Percentiles rank a stretch among this genome's conserved stretches.
Evolutionary conservation across 2,329 filamentous ascomycete genomes (phyloP).

Genomic region (Colletotrichum tamarilloi): DNA sequence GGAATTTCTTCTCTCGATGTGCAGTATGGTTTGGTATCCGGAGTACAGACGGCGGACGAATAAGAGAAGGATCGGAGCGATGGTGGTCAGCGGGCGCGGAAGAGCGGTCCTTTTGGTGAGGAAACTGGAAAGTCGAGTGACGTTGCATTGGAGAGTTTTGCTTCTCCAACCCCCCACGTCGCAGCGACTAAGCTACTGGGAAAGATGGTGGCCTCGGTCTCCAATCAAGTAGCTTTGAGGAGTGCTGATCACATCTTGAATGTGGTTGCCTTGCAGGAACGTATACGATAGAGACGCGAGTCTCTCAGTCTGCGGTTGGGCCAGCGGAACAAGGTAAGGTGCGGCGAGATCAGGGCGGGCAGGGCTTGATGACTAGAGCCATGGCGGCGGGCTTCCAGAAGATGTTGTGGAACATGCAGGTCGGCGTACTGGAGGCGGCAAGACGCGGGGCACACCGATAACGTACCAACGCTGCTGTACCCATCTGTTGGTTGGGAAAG

Average conservation of each 20-base stretch:
- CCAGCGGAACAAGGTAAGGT: neutral
- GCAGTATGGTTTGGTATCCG: neutral
- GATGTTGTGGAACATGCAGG: conserved; percentile 16
- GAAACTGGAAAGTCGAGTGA: neutral
- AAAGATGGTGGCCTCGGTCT: conserved; percentile 18
- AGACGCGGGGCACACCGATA: neutral
- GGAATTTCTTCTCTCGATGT: neutral
- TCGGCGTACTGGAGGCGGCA: neutral
- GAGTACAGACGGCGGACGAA: neutral
- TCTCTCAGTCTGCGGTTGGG: conserved; percentile 11
- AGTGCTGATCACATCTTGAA: neutral
- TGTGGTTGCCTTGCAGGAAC: conserved; percentile 16
- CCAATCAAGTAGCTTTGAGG: conserved; percentile 2
- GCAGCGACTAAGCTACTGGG: conserved; percentile 1
- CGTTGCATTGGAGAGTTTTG: conserved; percentile 26
- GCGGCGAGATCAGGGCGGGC: conserved; percentile 25
- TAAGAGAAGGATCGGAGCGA: neutral
- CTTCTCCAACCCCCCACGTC: conserved; percentile 29
- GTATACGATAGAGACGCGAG: neutral
- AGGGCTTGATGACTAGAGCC: neutral
- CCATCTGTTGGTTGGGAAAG: neutral
- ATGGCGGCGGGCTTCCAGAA: conserved; percentile 26
- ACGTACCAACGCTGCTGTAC: conserved; percentile 7
- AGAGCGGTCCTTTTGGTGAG: neutral
- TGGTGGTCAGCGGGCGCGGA: neutral